These are phyloP conservation scores for Phytophthora multivora DNA, from an alignment of 352 stramenopile genomes.

Conservation along the genomic window DNA sequence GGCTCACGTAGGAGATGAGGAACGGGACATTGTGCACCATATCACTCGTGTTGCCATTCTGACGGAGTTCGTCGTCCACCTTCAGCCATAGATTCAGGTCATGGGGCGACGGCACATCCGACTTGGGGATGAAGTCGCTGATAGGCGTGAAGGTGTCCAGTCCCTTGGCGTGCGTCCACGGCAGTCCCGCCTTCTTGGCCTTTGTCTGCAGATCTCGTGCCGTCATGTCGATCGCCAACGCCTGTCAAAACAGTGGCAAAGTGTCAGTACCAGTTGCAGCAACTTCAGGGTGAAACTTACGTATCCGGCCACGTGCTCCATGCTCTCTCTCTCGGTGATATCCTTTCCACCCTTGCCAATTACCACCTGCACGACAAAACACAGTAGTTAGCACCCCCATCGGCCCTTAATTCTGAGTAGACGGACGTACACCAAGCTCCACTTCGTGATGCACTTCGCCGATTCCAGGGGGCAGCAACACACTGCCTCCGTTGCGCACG, in stretches of 20 bases:
- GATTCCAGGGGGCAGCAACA: slow-evolving; percentile 71
- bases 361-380: slow-evolving; percentile 45
- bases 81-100: slow-evolving; percentile 84
- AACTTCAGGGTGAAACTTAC: slow-evolving; percentile 24
- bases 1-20: slow-evolving; percentile 76
- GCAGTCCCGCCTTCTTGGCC: slow-evolving; percentile 75
- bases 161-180: slow-evolving; percentile 79
- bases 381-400: background rate
- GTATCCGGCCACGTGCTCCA: slow-evolving; percentile 75
- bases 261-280: background rate
- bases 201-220: slow-evolving; percentile 77
- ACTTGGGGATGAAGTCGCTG: slow-evolving; percentile 82
- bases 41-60: slow-evolving; percentile 72
- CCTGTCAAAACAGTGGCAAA: slow-evolving; percentile 14
- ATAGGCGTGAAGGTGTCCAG: slow-evolving; percentile 85
- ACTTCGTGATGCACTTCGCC: slow-evolving; percentile 86
- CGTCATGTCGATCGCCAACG: slow-evolving; percentile 85
- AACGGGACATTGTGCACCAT: slow-evolving; percentile 86
- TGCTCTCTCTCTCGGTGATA: slow-evolving; percentile 63
- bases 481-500: slow-evolving; percentile 55
- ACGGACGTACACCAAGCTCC: slow-evolving; percentile 66
- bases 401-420: background rate
- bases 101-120: slow-evolving; percentile 56
- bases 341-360: slow-evolving; percentile 71
- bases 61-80: slow-evolving; percentile 74